A percentile compares a stretch with the other conserved stretches of the same genome.
phyloP scores from a whole-genome alignment of 2,329 filamentous ascomycete species.

The Fusarium anthophilum region DNA sequence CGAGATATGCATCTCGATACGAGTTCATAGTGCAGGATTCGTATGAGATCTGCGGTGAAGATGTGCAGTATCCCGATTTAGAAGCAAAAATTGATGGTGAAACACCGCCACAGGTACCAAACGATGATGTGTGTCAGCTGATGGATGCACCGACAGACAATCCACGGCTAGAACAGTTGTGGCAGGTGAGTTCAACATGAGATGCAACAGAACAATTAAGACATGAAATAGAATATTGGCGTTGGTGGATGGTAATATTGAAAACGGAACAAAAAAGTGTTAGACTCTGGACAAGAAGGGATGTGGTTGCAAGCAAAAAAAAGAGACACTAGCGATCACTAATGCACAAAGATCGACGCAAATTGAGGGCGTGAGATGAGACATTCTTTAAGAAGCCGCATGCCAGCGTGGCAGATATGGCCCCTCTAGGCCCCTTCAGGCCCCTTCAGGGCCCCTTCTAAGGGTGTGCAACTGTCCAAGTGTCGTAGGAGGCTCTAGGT shows the following conservation, averaged over 20 bases:
- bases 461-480: conserved; percentile 4
- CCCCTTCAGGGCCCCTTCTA: not conserved
- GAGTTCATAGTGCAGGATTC: conserved; percentile 2
- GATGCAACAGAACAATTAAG: not conserved
- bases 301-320: conserved; percentile 1
- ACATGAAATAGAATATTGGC: not conserved
- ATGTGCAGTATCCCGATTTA: conserved; percentile 33
- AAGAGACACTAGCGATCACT: conserved; percentile 15
- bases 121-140: conserved; percentile 23
- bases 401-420: conserved; percentile 29
- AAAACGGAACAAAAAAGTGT: not conserved
- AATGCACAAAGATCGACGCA: conserved; percentile 23
- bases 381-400: conserved; percentile 15
- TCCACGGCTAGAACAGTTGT: not conserved
- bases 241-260: not conserved
- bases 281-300: not conserved
- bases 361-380: conserved; percentile 27
- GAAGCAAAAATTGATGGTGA: conserved; percentile 26
- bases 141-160: conserved; percentile 4
- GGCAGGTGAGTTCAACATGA: conserved; percentile 1
- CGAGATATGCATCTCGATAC: conserved; percentile 1
- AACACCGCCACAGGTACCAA: conserved; percentile 32
- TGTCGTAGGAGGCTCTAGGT: conserved; percentile 21
- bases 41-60: conserved; percentile 11
- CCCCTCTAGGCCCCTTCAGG: not conserved